Base-by-base conservation (phyloP, 371 early-diverging fungal species). In the Nematocida ausubeli region DNA sequence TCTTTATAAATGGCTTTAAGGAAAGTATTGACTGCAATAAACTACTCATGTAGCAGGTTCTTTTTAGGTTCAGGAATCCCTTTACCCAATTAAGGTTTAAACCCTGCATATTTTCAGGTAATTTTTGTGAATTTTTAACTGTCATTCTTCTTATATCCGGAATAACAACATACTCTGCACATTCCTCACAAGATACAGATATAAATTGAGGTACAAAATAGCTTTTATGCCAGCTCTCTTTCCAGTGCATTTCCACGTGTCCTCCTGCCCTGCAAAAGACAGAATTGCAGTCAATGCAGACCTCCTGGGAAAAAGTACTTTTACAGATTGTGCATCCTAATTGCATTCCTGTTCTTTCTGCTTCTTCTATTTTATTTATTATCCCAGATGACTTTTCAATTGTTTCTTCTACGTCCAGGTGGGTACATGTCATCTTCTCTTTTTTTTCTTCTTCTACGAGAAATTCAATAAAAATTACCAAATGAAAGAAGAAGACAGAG, bases 11-110 rank as follows among this genome's bases (percentile, higher is more conserved):
- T 35, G 2, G 22, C 24, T 42, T 3, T n/a, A 60, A 22, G 12
- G 63, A 69, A n/a, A 81, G 7, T 14, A 81, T n/a, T 49, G 69
- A 28, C 49, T 78, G 75, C 16, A 81, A 30, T 16, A 81, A 35
- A 14, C 78, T 60, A 37, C 78, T 75, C 16, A 81, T 50, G 34
- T 78, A 81, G 52, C 82, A 81, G 12, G 82, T 81, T 65, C 78
- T 81, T 54, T 78, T 78, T 30, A 75, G 63, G 47, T 81, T 81
- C 1, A 78, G 68, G 34, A 81, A 72, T 16, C 82, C 82, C 62
- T 63, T 68, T 16, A 75, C 66, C 73, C 73, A 72, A 50, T 72
- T 47, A 22, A 44, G 37, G 37, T 72, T 72, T n/a, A 72, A 44
- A 19, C 30, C 5, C 44, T 72, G 51, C 26, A 63, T 64, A 5